These are phyloP conservation scores for Ogataea chonburiensis DNA, from an alignment of 805 yeast genomes.

Conservation along the genomic window DNA sequence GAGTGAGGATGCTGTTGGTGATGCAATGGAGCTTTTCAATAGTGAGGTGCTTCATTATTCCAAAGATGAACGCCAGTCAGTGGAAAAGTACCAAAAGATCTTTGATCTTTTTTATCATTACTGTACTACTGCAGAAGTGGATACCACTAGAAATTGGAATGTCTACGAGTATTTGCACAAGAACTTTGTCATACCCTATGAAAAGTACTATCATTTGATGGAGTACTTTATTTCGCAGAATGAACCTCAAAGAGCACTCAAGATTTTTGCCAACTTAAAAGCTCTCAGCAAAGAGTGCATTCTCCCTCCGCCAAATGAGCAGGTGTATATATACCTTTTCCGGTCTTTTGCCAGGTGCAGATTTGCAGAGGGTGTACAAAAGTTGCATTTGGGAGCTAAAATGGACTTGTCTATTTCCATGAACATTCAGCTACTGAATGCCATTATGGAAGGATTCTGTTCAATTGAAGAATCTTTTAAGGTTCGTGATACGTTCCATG, in stretches of 20 bases:
- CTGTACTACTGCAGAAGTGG: conserved; percentile 36
- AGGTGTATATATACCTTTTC: conserved; percentile 60
- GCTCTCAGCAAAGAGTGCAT: conserved; percentile 53
- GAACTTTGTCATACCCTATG: conserved; percentile 56
- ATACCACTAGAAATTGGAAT: conserved; percentile 54
- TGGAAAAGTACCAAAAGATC: conserved; percentile 18
- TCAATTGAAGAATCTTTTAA: conserved; percentile 53
- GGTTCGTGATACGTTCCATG: conserved; percentile 58
- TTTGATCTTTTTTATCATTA: conserved; percentile 43
- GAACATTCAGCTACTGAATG: conserved; percentile 57
- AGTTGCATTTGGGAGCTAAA: conserved; percentile 60
- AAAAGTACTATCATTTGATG: conserved; percentile 58
- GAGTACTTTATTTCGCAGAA: conserved; percentile 51
- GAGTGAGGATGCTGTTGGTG: conserved; percentile 36
- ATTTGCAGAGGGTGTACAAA: conserved; percentile 65
- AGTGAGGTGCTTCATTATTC: conserved; percentile 37
- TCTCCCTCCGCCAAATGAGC: conserved; percentile 48
- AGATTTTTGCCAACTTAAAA: conserved; percentile 60
- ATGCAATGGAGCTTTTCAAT: conserved; percentile 41
- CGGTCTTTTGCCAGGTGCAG: conserved; percentile 55
- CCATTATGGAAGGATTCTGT: conserved; percentile 63
- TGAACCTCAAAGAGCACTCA: conserved; percentile 60
- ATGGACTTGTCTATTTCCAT: conserved; percentile 58
- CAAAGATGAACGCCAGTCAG: conserved; percentile 17
- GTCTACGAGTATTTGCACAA: conserved; percentile 56